Percentiles rank a stretch among this genome's conserved stretches.
These are phyloP conservation scores for Tolypocladium sp. DNA, from an alignment of 2,329 filamentous ascomycete genomes.

Conservation along the genomic window DNA sequence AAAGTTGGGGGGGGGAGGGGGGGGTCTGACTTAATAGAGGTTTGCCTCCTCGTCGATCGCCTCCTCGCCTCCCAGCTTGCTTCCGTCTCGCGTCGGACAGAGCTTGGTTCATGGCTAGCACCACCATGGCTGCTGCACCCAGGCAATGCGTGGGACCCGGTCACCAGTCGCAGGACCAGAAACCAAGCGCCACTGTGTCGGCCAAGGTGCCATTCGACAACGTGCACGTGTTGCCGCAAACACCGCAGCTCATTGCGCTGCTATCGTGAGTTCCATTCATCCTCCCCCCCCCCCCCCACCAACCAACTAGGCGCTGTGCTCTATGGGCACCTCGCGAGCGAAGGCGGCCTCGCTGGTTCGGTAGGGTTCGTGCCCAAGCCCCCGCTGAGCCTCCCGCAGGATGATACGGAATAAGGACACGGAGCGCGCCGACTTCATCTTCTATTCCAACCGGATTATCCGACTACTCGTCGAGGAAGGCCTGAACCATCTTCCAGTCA, in stretches of 20 bases:
- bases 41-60: not conserved
- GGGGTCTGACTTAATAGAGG: too few species aligned
- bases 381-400: slow-evolving; percentile 36
- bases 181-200: slow-evolving; percentile 83
- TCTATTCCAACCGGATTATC: slow-evolving; percentile 98
- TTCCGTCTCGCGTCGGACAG: not conserved
- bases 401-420: slow-evolving; percentile 94
- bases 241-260: slow-evolving; percentile 91
- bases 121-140: slow-evolving; percentile 14
- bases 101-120: not conserved
- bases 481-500: slow-evolving; percentile 88
- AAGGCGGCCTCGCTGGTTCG: not conserved
- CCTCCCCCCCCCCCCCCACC: not conserved
- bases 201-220: slow-evolving; percentile 73
- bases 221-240: slow-evolving; percentile 84
- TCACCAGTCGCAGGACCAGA: slow-evolving; percentile 67
- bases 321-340: not conserved
- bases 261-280: slow-evolving; percentile 66
- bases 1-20: too few species aligned
- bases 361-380: not conserved
- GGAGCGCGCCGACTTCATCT: slow-evolving; percentile 92
- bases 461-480: slow-evolving; percentile 94
- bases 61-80: not conserved
- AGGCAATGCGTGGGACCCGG: slow-evolving; percentile 67
- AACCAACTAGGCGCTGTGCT: not conserved